These are phyloP conservation scores for Xylariomycetidae sp. DNA, from an alignment of 2,329 filamentous ascomycete genomes.

Conservation along the genomic window DNA sequence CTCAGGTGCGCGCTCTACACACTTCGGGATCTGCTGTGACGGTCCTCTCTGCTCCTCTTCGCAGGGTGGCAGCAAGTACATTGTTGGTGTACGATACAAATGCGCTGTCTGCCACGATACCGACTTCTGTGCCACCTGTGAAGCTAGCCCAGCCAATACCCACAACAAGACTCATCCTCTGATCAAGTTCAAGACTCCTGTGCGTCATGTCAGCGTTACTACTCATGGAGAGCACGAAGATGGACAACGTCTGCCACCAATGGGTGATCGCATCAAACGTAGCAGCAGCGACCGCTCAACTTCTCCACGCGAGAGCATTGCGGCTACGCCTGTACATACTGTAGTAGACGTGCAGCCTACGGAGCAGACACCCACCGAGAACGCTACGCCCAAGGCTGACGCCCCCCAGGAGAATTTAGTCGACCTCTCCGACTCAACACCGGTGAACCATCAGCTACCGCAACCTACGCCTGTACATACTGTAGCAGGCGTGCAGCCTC, in stretches of 20 bases:
- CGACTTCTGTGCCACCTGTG: conserved; percentile 93
- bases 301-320: conserved; percentile 46
- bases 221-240: conserved; percentile 74
- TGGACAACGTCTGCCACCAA: conserved; percentile 58
- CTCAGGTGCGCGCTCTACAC: too few species aligned
- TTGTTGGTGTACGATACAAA: conserved; percentile 88
- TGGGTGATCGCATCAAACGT: conserved; percentile 59
- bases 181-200: conserved; percentile 93
- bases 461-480: conserved; percentile 57
- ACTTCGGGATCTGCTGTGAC: conserved; percentile 90
- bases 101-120: conserved; percentile 92
- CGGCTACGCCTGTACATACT: conserved; percentile 58
- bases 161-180: conserved; percentile 97
- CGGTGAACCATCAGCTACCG: conserved; percentile 19
- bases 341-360: conserved; percentile 67
- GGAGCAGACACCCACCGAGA: conserved; percentile 28
- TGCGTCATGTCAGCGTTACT: conserved; percentile 81
- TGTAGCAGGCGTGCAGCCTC: conserved; percentile 66
- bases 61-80: conserved; percentile 59
- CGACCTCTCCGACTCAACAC: conserved; percentile 8
- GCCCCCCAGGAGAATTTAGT: conserved; percentile 16
- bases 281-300: conserved; percentile 37
- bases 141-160: conserved; percentile 75
- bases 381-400: conserved; percentile 24
- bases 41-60: conserved; percentile 74